Conservation (phyloP, 495 filamentous ascomycete species). For the Terfezia claveryi region DNA sequence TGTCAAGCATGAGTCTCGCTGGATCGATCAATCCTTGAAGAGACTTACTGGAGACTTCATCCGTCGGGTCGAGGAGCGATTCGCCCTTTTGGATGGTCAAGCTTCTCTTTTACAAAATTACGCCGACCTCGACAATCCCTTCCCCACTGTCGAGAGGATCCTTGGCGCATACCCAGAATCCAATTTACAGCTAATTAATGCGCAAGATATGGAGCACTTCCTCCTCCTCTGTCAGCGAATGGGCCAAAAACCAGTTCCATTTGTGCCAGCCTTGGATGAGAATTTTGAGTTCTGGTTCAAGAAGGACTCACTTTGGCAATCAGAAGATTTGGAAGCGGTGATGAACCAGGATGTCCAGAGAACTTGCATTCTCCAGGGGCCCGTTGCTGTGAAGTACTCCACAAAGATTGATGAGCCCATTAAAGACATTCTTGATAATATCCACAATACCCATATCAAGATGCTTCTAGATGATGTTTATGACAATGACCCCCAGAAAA, state of each 20-base stretch:
- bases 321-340: constrained; percentile 87
- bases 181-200: constrained; percentile 79
- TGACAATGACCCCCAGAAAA: constrained; percentile 40
- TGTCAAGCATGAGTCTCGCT: constrained; percentile 75
- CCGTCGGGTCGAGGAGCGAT: constrained; percentile 83
- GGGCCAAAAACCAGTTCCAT: constrained; percentile 89
- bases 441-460: constrained; percentile 71
- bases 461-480: constrained; percentile 63
- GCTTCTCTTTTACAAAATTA: constrained; percentile 68
- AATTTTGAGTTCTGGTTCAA: constrained; percentile 98
- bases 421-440: constrained; percentile 72
- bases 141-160: constrained; percentile 50
- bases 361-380: constrained; percentile 88
- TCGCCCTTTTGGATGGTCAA: constrained; percentile 42
- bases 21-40: constrained; percentile 74
- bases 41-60: constrained; percentile 84
- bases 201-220: constrained; percentile 94
- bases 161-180: constrained; percentile 66
- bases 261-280: constrained; percentile 80
- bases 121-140: constrained; percentile 66
- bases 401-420: constrained; percentile 75
- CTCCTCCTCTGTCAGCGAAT: constrained; percentile 76
- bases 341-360: constrained; percentile 86
- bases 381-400: constrained; percentile 80
- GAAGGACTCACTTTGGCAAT: constrained; percentile 99